phyloP scores from a whole-genome alignment of 2,329 filamentous ascomycete genomes.

The Microsporum audouinii region DNA sequence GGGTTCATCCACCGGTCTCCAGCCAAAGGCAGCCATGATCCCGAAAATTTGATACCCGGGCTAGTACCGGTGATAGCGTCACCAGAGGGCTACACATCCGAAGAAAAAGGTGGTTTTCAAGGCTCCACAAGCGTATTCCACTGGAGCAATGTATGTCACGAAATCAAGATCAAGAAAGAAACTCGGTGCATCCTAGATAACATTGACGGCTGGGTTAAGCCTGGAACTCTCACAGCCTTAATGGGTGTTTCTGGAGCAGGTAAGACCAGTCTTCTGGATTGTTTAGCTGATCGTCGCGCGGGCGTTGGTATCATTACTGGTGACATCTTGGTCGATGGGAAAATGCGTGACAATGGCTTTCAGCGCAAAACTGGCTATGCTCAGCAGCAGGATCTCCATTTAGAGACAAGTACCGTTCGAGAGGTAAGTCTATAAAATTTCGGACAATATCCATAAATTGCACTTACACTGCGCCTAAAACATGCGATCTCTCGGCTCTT shows the following conservation, averaged over 20 bases:
- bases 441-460: conserved; percentile 51
- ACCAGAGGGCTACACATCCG: neutral
- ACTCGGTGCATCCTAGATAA: conserved; percentile 41
- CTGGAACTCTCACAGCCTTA: conserved; percentile 53
- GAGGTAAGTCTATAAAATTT: conserved; percentile 50
- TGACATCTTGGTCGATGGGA: conserved; percentile 70
- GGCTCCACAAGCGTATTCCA: conserved; percentile 48
- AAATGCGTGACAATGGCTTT: conserved; percentile 59
- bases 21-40: conserved; percentile 43
- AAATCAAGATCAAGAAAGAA: conserved; percentile 68
- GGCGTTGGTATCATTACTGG: conserved; percentile 76
- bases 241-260: conserved; percentile 61
- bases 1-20: conserved; percentile 59
- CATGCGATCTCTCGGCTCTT: neutral
- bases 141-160: conserved; percentile 74
- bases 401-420: conserved; percentile 64
- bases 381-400: conserved; percentile 72
- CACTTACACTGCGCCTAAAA: neutral
- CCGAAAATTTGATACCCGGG: neutral
- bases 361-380: conserved; percentile 77
- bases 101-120: neutral
- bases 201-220: conserved; percentile 83
- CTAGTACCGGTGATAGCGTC: neutral
- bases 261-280: conserved; percentile 82
- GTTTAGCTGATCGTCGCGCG: conserved; percentile 69